Base-by-base conservation (phyloP, 73 alveolate species). In the Paramecium tetraurelia region DNA sequence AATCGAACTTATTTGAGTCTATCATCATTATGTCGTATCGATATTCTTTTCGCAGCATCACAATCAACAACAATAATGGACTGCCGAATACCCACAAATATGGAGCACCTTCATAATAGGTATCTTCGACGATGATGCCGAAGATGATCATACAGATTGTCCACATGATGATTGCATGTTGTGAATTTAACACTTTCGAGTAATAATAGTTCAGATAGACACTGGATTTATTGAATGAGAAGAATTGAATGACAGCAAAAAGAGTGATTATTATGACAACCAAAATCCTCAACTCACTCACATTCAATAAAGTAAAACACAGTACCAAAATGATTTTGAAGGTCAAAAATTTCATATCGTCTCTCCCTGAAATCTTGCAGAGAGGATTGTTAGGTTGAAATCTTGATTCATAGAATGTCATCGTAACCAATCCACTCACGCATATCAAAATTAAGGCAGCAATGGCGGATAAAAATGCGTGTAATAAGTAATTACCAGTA, bases 1-100 rank as follows among this genome's bases (percentile, higher is more conserved):
- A 89, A 71, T 89, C 94, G 48, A 89, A 89, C 44, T 89, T 89
- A 71, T 89, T 89, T 24, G 94, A 89, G 18, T 89, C 94, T 20
- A 89, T 83, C 94, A 89, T 89, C 94, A 89, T 89, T 1, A 89
- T 70, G 21, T 89, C 94, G 71, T 89, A 89, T 43, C 94, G 71
- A 27, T 89, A 89, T 71, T 89, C 94, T 21, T 83, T 89, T 71
- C 94, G 22, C 18, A 89, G 22, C 68, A 89, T 44, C 21, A 89
- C 94, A 27, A 89, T 89, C 35, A 89, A 27, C 9, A 89, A 10
- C 50, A 89, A 72, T 59, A 89, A 53, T 44, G 94, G 94, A 50
- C 86, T 59, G 1, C 94, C 94, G 44, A 89, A 70, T 16, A 89
- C 80, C 94, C 94, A 89, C 10, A 89, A 36, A 46, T 89, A 89